A percentile compares a stretch with the other conserved stretches of the same genome.
Conservation (phyloP, 495 filamentous ascomycete genomes). For the Penicillium maclennaniae region DNA sequence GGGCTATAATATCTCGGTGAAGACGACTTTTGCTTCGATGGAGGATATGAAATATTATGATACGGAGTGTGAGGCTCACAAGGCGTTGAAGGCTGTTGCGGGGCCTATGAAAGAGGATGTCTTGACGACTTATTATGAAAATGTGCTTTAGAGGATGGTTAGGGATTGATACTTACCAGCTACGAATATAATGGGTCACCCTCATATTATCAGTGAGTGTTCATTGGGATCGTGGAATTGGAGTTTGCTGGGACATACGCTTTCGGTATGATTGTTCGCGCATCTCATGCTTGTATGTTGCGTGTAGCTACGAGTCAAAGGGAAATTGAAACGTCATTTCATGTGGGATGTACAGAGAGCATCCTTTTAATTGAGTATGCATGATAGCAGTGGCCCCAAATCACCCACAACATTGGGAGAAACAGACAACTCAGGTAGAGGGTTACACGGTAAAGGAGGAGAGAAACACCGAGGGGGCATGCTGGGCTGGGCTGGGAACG, state of each 20-base stretch:
- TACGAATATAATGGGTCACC: too few species aligned
- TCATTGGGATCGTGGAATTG: too few species aligned
- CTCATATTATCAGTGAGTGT: too few species aligned
- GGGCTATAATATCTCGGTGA: constrained; percentile 60
- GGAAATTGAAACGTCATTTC: constrained; percentile 7
- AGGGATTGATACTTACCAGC: too few species aligned
- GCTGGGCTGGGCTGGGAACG: constrained; percentile 4
- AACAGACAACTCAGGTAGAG: not conserved
- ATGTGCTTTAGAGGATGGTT: constrained; percentile 15
- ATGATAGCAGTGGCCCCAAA: not conserved
- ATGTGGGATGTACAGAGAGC: constrained; percentile 34
- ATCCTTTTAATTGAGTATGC: constrained; percentile 20
- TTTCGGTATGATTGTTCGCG: too few species aligned
- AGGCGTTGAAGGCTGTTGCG: constrained; percentile 50
- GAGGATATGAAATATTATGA: constrained; percentile 75
- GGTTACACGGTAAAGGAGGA: not conserved
- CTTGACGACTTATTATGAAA: constrained; percentile 50
- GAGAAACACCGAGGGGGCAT: not conserved
- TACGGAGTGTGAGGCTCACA: constrained; percentile 57
- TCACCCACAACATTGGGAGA: not conserved
- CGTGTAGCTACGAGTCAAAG: not conserved
- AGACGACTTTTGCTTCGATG: constrained; percentile 55
- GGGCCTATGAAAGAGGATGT: constrained; percentile 38
- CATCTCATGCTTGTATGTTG: too few species aligned
- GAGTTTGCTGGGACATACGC: too few species aligned